Evolutionary conservation across 345 rosid genomes (phyloP).

Genomic region (Clausena lansium): DNA sequence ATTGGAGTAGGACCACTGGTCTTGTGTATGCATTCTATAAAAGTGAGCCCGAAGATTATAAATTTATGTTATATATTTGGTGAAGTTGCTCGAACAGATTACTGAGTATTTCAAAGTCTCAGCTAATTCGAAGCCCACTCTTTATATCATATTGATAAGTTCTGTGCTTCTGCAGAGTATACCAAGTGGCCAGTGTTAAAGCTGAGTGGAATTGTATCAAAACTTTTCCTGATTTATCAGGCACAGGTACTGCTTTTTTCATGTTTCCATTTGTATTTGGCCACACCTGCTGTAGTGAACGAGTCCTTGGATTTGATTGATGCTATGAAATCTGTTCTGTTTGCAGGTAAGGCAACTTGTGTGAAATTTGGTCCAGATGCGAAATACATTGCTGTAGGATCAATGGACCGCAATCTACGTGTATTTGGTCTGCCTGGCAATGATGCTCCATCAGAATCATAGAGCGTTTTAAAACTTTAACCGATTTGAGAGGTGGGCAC

Average conservation of each 20-base stretch:
- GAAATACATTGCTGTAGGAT: slow-evolving; percentile 76
- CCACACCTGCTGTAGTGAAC: neutral
- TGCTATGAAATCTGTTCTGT: neutral
- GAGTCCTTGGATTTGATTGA: neutral
- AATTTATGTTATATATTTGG: neutral
- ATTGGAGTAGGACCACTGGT: neutral
- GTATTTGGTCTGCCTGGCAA: slow-evolving; percentile 75
- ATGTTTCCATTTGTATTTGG: neutral
- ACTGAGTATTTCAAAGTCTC: neutral
- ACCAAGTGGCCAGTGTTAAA: slow-evolving; percentile 89
- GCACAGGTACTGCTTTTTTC: slow-evolving; percentile 57
- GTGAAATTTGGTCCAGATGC: slow-evolving; percentile 85
- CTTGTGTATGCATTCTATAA: neutral
- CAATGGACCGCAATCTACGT: slow-evolving; percentile 88
- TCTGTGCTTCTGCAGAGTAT: slow-evolving; percentile 48
- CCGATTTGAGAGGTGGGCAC: neutral
- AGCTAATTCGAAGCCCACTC: neutral
- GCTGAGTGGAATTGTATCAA: slow-evolving; percentile 90
- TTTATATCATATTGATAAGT: neutral
- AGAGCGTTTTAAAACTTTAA: neutral
- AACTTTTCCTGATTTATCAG: slow-evolving; percentile 93
- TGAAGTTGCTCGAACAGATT: neutral
- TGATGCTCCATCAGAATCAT: slow-evolving; percentile 45
- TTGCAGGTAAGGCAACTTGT: slow-evolving; percentile 68
- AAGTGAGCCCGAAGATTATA: neutral